Evolutionary conservation across 306 rosid genomes (phyloP).

Genomic region (Cucumis cinereus): DNA sequence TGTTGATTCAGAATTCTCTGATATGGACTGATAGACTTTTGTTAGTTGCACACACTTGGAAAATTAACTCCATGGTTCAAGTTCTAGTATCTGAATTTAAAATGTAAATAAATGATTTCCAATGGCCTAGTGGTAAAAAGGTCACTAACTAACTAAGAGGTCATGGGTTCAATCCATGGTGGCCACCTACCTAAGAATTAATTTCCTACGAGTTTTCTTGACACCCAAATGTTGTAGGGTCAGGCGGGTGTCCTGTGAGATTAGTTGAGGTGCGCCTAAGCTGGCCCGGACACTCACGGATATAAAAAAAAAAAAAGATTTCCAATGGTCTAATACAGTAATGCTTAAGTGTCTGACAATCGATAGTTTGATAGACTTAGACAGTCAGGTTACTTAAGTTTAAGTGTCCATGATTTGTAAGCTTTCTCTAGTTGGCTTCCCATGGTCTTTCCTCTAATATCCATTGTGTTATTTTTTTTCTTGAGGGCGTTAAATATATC

Average conservation of each 20-base stretch:
- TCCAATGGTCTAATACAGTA: background rate
- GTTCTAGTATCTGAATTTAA: background rate
- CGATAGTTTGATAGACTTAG: background rate
- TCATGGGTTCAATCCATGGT: too few species aligned
- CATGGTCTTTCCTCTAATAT: background rate
- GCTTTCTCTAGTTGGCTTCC: background rate
- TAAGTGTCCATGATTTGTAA: background rate
- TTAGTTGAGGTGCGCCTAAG: too few species aligned
- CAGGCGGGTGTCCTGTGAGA: too few species aligned
- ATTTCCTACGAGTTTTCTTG: too few species aligned
- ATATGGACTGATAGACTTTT: background rate
- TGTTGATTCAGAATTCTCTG: background rate
- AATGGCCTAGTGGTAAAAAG: too few species aligned
- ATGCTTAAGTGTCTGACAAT: background rate
- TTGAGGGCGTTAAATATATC: background rate
- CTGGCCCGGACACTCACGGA: too few species aligned
- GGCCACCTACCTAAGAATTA: too few species aligned
- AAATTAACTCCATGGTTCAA: background rate
- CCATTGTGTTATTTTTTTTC: background rate
- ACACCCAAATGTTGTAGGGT: too few species aligned
- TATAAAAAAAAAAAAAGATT: too few species aligned
- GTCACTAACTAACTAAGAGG: too few species aligned
- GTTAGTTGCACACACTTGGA: background rate
- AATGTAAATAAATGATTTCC: background rate
- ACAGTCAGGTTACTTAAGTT: background rate